These are phyloP conservation scores for Nyssa sinensis DNA, from an alignment of 148 eudicot genomes.

Conservation along the genomic window DNA sequence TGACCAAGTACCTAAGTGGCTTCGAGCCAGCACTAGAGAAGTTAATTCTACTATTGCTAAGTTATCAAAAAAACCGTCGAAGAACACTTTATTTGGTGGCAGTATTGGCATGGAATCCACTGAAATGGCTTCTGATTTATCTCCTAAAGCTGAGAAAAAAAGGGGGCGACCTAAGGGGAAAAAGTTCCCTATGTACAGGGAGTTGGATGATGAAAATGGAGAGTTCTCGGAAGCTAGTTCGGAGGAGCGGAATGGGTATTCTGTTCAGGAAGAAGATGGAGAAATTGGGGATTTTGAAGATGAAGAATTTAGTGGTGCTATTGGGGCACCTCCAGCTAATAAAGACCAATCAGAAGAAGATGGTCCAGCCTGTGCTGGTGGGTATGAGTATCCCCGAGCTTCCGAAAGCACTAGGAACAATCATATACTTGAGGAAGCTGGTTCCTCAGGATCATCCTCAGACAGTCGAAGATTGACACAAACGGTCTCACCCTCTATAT, in stretches of 20 bases:
- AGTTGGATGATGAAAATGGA: conserved; percentile 78
- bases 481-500: conserved; percentile 56
- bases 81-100: conserved; percentile 41
- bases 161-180: conserved; percentile 82
- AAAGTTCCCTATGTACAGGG: conserved; percentile 75
- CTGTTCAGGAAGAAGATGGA: conserved; percentile 73
- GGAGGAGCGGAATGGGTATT: conserved; percentile 64
- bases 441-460: conserved; percentile 85
- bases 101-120: conserved; percentile 39
- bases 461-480: conserved; percentile 56
- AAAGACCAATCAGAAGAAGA: conserved; percentile 64
- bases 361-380: conserved; percentile 40
- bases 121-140: conserved; percentile 45
- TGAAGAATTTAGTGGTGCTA: conserved; percentile 51
- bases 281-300: conserved; percentile 76
- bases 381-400: conserved; percentile 53
- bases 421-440: conserved; percentile 56
- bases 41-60: conserved; percentile 64
- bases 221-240: conserved; percentile 85
- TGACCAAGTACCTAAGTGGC: conserved; percentile 94
- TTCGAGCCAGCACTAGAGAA: conserved; percentile 75
- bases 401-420: conserved; percentile 36
- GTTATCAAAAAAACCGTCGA: conserved; percentile 79
- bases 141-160: conserved; percentile 50
- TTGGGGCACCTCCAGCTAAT: conserved; percentile 36